These are phyloP conservation scores for Mycena olivaceomarginata DNA, from an alignment of 768 basidiomycete genomes.

Conservation along the genomic window DNA sequence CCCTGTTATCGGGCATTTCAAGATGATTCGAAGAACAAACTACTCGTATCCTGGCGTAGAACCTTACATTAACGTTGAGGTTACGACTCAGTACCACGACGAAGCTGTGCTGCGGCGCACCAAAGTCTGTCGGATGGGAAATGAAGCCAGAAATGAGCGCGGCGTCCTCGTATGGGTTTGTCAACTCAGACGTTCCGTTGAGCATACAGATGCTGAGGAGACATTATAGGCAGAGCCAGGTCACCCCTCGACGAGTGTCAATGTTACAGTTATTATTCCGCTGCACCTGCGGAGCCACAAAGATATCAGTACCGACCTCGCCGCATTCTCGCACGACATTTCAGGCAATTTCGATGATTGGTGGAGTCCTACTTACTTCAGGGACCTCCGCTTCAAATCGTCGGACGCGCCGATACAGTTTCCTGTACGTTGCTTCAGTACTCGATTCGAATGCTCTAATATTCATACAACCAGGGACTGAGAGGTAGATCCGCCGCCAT, in stretches of 20 bases:
- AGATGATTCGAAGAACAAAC: slow-evolving; percentile 21
- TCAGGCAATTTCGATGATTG: slow-evolving; percentile 15
- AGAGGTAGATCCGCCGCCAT: slow-evolving; percentile 1
- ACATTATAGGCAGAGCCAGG: slow-evolving; percentile 2
- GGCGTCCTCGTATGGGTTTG: slow-evolving; percentile 20
- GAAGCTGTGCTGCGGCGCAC: background rate
- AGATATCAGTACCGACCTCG: slow-evolving; percentile 20
- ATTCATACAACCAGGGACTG: background rate
- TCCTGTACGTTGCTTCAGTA: background rate
- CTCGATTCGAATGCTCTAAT: background rate
- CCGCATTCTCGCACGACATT: slow-evolving; percentile 20
- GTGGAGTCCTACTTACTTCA: slow-evolving; percentile 26
- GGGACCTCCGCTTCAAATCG: slow-evolving; percentile 24
- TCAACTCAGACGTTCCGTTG: background rate
- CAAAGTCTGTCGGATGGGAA: slow-evolving; percentile 17
- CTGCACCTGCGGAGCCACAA: slow-evolving; percentile 8
- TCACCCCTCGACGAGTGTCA: background rate
- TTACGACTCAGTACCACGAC: slow-evolving; percentile 1
- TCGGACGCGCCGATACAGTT: slow-evolving; percentile 10
- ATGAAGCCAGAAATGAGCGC: slow-evolving; percentile 25
- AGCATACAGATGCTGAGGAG: background rate
- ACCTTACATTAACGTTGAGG: slow-evolving; percentile 2
- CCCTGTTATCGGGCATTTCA: slow-evolving; percentile 5
- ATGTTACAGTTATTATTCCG: slow-evolving; percentile 17
- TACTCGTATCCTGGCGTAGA: slow-evolving; percentile 21